These are phyloP conservation scores for Obba rivulosa DNA, from an alignment of 768 basidiomycete genomes.

Conservation along the genomic window DNA sequence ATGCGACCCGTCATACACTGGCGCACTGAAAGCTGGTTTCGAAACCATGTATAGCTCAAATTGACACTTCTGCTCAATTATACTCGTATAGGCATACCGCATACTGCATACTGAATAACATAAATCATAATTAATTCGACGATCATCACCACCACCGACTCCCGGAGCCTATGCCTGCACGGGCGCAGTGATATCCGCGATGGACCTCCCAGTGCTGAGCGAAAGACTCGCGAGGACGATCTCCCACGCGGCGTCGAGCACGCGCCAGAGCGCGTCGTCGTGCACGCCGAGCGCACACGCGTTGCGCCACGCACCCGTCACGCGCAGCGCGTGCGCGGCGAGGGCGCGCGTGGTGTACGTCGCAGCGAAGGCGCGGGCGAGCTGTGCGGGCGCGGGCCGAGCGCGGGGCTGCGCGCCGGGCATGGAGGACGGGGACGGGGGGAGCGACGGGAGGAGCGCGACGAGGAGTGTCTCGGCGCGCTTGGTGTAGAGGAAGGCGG, in stretches of 20 bases:
- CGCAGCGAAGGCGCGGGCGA: constrained; percentile 17
- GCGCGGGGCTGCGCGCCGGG: constrained; percentile 5
- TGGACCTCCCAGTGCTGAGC: background rate
- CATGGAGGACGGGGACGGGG: constrained; percentile 7
- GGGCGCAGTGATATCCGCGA: background rate
- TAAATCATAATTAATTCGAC: too few relatives aligned
- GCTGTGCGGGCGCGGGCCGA: constrained; percentile 15
- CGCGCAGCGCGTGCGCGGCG: constrained; percentile 38
- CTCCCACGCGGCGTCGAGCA: constrained; percentile 65
- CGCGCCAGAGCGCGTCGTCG: constrained; percentile 61
- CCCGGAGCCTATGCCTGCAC: too few relatives aligned
- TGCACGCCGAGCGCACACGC: constrained; percentile 63
- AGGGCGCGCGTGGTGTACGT: constrained; percentile 35
- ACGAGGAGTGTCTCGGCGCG: constrained; percentile 52
- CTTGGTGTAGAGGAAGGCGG: constrained; percentile 65
- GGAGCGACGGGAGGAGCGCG: constrained; percentile 54
- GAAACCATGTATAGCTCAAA: too few relatives aligned
- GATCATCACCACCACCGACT: too few relatives aligned
- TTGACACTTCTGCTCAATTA: too few relatives aligned
- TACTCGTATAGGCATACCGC: too few relatives aligned
- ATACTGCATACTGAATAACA: too few relatives aligned
- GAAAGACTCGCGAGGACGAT: constrained; percentile 53
- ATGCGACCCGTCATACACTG: too few relatives aligned
- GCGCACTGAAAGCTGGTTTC: too few relatives aligned
- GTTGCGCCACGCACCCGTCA: constrained; percentile 72